These are phyloP conservation scores for Uronychia setigera DNA, from an alignment of 73 alveolate species.

Conservation along the genomic window DNA sequence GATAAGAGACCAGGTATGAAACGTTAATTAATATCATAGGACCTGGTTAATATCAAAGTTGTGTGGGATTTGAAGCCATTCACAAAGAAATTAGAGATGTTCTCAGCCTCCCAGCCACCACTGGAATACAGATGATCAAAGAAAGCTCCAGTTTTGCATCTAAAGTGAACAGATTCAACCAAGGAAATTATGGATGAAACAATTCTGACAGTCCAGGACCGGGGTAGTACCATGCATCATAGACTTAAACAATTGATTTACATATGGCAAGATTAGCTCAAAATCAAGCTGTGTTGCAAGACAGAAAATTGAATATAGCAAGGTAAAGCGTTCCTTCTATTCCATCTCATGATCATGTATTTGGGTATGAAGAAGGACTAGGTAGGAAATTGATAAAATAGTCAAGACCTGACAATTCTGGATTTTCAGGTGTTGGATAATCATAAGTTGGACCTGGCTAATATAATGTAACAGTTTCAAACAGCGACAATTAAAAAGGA, in stretches of 20 bases:
- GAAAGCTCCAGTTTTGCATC: slow-evolving; percentile 39
- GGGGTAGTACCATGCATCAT: slow-evolving; percentile 25
- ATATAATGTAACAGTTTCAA: too few relatives aligned
- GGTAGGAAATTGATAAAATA: slow-evolving; percentile 62
- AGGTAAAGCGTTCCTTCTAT: slow-evolving; percentile 46
- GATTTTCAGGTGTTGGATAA: neutral
- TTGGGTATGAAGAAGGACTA: slow-evolving; percentile 74
- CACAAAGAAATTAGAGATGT: slow-evolving; percentile 12
- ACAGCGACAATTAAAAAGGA: too few relatives aligned
- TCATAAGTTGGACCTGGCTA: too few relatives aligned
- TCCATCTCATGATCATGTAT: slow-evolving; percentile 75
- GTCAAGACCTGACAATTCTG: slow-evolving; percentile 46
- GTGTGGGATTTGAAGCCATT: slow-evolving; percentile 22
- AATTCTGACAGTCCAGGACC: slow-evolving; percentile 50
- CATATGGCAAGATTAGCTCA: too few relatives aligned
- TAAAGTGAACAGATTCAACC: slow-evolving; percentile 25
- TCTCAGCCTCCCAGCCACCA: neutral
- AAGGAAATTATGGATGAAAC: slow-evolving; percentile 5
- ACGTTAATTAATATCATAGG: too few relatives aligned
- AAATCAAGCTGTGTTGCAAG: neutral
- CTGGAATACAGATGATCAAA: slow-evolving; percentile 12
- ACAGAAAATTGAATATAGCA: neutral
- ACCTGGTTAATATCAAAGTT: slow-evolving; percentile 39
- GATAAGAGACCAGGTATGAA: too few relatives aligned
- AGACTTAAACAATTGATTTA: slow-evolving; percentile 5